Conservation (phyloP, 2,329 filamentous ascomycete genomes). For the Corniculantispora saksenae region DNA sequence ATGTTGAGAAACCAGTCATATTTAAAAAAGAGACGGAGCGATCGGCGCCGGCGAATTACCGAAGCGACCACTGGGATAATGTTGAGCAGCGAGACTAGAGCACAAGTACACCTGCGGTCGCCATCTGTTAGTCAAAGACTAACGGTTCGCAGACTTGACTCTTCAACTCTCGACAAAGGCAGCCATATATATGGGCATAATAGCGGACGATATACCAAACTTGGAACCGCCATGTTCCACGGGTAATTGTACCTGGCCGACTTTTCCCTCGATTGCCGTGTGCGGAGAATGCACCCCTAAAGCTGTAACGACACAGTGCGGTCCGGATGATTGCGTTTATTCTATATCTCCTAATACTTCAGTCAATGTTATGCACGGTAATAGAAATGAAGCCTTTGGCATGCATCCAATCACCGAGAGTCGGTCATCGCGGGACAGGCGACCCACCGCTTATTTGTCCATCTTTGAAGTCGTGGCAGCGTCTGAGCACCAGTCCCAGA, state of each 20-base stretch:
- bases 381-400: conserved; percentile 31
- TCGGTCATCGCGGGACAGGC: conserved; percentile 22
- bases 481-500: conserved; percentile 26
- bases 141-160: conserved; percentile 22
- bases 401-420: conserved; percentile 28
- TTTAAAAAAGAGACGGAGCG: conserved; percentile 22
- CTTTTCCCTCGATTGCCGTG: conserved; percentile 37
- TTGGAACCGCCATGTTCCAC: conserved; percentile 32
- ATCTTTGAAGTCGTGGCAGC: conserved; percentile 38
- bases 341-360: conserved; percentile 32
- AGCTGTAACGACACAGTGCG: conserved; percentile 24
- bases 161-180: conserved; percentile 38
- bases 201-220: conserved; percentile 31
- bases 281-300: conserved; percentile 35
- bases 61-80: conserved; percentile 39
- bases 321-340: conserved; percentile 31
- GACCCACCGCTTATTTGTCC: conserved; percentile 32
- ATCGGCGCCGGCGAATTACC: conserved; percentile 30
- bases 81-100: conserved; percentile 28
- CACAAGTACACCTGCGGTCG: not conserved
- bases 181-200: conserved; percentile 40
- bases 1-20: conserved; percentile 30
- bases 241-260: conserved; percentile 38
- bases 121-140: not conserved
- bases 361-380: conserved; percentile 25